Base-by-base conservation (phyloP, 441 rosid genomes). In the Capsella rubella region DNA sequence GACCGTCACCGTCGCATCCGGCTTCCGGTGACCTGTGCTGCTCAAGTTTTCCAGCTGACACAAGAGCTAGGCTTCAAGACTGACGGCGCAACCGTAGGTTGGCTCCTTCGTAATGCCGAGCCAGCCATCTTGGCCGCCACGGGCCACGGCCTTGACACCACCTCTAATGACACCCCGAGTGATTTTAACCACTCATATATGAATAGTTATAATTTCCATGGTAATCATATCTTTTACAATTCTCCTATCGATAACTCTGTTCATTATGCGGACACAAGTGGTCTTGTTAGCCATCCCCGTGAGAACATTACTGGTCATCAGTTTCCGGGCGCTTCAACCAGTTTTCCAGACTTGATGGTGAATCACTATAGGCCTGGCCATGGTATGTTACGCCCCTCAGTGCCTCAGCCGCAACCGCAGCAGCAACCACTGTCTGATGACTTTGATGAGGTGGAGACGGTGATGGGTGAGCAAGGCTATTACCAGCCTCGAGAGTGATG, bases 21-120 rank as follows among this genome's bases (percentile, higher is more conserved):
- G 3, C 29, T 72, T 11, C 69, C 69, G 0, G 9, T 8, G 61
- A 47, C 12, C 3, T 49, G 13, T 43, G 62, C 61, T 4, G 7
- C 76, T 0, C 31, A 39, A 50, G 1, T 63, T 1, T 72, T 72
- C 1, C 60, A 72, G n/a, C 5, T 72, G 9, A 62, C 69, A 5
- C 5, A 62, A 9, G 32, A 71, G 5, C 42, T 61, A 15, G 42
- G 43, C 1, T 40, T 58, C 15, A 61, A 25, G 16, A 71, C 40
- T 3, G 52, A 71, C 2, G 75, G 75, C 0, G 29, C 61, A 51
- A 71, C 69, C 37, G 1, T 71, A 0, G 50, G 21, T 0, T 61
- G 69, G 75, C 75, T 71, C 28, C 59, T 71, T 15, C n/a, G 3
- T 7, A 34, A 11, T 2, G 75, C 52, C 7, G 69, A 61, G 50